These are phyloP conservation scores for Tetradesmus obliquus DNA, from an alignment of 139 green algal genomes.

Conservation along the genomic window DNA sequence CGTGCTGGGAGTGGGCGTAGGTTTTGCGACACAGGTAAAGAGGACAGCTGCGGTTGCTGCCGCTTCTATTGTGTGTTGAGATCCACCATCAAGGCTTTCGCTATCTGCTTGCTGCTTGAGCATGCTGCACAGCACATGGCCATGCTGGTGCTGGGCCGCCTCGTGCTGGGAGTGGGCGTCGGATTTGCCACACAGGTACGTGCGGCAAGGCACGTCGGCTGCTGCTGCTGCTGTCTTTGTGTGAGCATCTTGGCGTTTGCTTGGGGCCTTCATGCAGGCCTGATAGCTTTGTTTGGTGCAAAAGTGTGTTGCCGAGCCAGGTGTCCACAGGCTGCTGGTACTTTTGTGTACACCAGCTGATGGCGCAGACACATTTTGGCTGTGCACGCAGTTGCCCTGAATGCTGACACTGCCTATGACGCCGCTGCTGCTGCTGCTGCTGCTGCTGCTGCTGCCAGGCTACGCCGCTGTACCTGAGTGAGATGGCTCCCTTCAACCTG, in stretches of 20 bases:
- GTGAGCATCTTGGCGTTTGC: too few species aligned
- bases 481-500: slow-evolving; percentile 62
- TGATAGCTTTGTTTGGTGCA: too few species aligned
- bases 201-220: too few species aligned
- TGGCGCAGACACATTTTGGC: too few species aligned
- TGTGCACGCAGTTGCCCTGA: too few species aligned
- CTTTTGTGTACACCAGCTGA: too few species aligned
- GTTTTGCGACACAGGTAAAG: slow-evolving; percentile 67
- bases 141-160: slow-evolving; percentile 80
- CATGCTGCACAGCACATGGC: slow-evolving; percentile 54
- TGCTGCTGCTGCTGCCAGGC: slow-evolving; percentile 33
- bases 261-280: too few species aligned
- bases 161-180: slow-evolving; percentile 81
- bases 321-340: too few species aligned
- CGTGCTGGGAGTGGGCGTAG: slow-evolving; percentile 81
- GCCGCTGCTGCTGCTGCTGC: neutral
- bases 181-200: slow-evolving; percentile 69
- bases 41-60: neutral
- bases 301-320: too few species aligned
- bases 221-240: too few species aligned
- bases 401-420: neutral
- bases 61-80: neutral
- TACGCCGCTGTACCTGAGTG: slow-evolving; percentile 62
- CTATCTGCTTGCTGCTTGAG: slow-evolving; percentile 26
- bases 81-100: neutral